A percentile compares a stretch with the other conserved stretches of the same genome.
Evolutionary conservation across 164 flowering plant genomes (phyloP).

Genomic region (Umbellularia californica): DNA sequence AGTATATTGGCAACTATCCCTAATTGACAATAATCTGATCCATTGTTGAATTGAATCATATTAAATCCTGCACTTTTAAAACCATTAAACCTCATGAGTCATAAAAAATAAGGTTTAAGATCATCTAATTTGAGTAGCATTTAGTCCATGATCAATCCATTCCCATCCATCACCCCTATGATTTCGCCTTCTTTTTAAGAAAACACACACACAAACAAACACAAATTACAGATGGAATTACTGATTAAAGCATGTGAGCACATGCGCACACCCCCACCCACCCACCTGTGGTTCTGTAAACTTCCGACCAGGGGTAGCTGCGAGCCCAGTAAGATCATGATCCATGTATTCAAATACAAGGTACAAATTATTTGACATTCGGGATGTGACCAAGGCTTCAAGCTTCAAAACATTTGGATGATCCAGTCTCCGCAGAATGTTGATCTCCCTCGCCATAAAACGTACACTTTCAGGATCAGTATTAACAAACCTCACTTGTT

Average conservation of each 20-base stretch:
- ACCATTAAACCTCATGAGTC: too few species aligned
- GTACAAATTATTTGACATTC: slow-evolving; percentile 88
- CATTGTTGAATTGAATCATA: too few species aligned
- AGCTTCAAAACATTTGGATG: slow-evolving; percentile 91
- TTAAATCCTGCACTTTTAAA: too few species aligned
- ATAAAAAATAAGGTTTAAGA: too few species aligned
- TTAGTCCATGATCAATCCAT: too few species aligned
- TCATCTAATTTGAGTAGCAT: too few species aligned
- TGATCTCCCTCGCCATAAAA: slow-evolving; percentile 97
- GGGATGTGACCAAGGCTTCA: slow-evolving; percentile 84
- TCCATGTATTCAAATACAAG: slow-evolving; percentile 98
- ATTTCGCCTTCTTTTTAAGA: too few species aligned
- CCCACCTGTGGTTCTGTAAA: slow-evolving; percentile 87
- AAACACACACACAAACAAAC: too few species aligned
- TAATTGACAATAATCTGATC: too few species aligned
- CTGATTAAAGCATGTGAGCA: background rate
- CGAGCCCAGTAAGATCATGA: slow-evolving; percentile 91
- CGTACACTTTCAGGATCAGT: slow-evolving; percentile 93
- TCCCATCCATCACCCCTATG: too few species aligned
- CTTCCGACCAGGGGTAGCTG: slow-evolving; percentile 67
- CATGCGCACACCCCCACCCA: background rate
- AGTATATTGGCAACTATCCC: too few species aligned
- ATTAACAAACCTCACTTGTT: slow-evolving; percentile 92
- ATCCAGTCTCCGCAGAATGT: slow-evolving; percentile 79
- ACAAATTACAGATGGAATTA: too few species aligned